These are phyloP conservation scores for Lactarius sanguifluus DNA, from an alignment of 768 basidiomycete species.

Conservation along the genomic window DNA sequence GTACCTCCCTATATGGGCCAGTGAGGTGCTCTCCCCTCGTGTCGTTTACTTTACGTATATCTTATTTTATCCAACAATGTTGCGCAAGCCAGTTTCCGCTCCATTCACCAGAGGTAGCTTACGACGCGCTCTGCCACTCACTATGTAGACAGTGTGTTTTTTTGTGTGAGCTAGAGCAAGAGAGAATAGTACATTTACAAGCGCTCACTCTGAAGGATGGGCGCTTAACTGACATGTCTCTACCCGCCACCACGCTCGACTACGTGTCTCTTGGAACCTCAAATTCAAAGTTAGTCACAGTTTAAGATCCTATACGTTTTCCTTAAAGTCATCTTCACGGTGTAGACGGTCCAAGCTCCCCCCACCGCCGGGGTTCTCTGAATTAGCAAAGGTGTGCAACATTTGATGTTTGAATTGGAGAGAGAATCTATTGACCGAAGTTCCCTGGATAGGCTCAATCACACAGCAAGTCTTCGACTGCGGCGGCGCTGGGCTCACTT, in stretches of 20 bases:
- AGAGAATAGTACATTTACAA: background rate
- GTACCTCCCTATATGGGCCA: conserved; percentile 23
- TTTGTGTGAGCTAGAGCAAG: background rate
- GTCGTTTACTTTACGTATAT: conserved; percentile 13
- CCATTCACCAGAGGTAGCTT: background rate
- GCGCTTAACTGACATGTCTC: conserved; percentile 18
- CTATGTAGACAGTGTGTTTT: background rate
- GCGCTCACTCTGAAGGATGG: background rate
- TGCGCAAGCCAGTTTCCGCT: background rate
- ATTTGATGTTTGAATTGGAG: background rate
- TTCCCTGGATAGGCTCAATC: conserved; percentile 43
- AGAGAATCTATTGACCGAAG: background rate
- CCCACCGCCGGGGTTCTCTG: conserved; percentile 22
- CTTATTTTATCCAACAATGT: background rate
- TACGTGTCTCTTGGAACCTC: conserved; percentile 20
- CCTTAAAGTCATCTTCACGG: background rate
- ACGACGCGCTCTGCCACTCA: background rate
- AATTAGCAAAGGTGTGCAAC: conserved; percentile 21
- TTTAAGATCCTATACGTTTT: background rate
- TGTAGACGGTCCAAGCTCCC: conserved; percentile 18
- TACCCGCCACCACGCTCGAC: conserved; percentile 4
- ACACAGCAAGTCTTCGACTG: conserved; percentile 37
- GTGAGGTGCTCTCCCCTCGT: background rate
- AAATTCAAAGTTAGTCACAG: conserved; percentile 13
- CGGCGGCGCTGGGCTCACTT: conserved; percentile 51